Conservation (phyloP, 208 protist species). For the Crithidia bombi region DNA sequence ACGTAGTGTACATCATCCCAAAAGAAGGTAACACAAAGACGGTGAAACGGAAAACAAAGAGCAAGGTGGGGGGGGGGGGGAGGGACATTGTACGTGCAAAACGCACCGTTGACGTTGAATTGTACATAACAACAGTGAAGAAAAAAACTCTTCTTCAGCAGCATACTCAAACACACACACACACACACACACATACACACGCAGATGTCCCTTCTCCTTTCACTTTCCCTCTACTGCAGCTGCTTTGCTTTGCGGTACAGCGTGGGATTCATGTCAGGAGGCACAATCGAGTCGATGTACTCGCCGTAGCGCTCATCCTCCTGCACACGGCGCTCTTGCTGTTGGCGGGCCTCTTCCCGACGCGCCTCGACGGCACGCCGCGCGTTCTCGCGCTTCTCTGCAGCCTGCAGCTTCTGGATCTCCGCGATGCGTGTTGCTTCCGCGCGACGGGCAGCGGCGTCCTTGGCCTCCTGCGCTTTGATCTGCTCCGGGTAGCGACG, state of each 20-base stretch:
- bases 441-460: conserved; percentile 35
- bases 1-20: conserved; percentile 7
- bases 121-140: not conserved
- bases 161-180: not conserved
- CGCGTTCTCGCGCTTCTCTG: conserved; percentile 65
- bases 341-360: conserved; percentile 37
- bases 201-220: no score
- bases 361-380: conserved; percentile 44
- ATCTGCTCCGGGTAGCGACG: conserved; percentile 55
- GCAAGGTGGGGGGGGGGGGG: no score
- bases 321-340: conserved; percentile 39
- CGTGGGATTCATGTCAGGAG: conserved; percentile 54
- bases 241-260: conserved; percentile 61
- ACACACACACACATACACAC: not conserved
- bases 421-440: conserved; percentile 47
- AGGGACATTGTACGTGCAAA: not conserved
- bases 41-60: no score
- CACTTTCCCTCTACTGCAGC: conserved; percentile 29
- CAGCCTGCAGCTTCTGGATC: conserved; percentile 72
- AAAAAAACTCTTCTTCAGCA: not conserved
- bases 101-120: not conserved
- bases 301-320: conserved; percentile 60
- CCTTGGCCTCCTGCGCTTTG: conserved; percentile 43
- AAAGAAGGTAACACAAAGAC: conserved; percentile 11
- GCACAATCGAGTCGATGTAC: conserved; percentile 74